Evolutionary conservation across 2,329 filamentous ascomycete genomes (phyloP).

Genomic region (Colletotrichum neosansevieriae): DNA sequence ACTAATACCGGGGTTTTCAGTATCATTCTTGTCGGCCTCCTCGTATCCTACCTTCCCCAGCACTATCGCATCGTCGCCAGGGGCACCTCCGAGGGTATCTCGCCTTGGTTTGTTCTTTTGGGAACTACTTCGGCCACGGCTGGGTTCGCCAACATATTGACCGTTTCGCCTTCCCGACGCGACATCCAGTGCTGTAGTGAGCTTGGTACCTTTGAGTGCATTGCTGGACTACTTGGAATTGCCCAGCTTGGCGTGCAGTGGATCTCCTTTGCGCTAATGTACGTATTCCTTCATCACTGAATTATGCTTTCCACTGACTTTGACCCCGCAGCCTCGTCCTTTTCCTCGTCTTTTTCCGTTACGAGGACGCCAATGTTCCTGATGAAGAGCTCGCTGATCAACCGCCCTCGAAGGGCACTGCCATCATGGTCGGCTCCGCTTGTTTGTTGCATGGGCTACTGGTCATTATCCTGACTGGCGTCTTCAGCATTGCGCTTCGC

Average conservation of each 20-base stretch:
- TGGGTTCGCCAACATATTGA: conserved; percentile 91
- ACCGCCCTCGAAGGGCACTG: conserved; percentile 80
- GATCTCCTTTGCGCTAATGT: conserved; percentile 94
- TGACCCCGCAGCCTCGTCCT: conserved; percentile 76
- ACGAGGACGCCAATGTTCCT: conserved; percentile 64
- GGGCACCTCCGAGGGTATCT: conserved; percentile 91
- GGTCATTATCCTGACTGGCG: conserved; percentile 74
- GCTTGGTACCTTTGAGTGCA: conserved; percentile 84
- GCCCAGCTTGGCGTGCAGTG: conserved; percentile 93
- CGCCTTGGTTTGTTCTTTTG: conserved; percentile 94
- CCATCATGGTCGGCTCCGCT: conserved; percentile 77
- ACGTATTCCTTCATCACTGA: conserved; percentile 50
- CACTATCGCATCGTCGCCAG: conserved; percentile 91
- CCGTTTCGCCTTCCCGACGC: conserved; percentile 82
- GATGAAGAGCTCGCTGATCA: conserved; percentile 63
- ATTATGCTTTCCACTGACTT: conserved; percentile 8
- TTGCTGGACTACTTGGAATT: conserved; percentile 87
- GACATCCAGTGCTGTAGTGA: conserved; percentile 90
- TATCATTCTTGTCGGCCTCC: conserved; percentile 86
- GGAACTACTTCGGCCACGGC: conserved; percentile 90
- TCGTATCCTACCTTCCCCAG: conserved; percentile 94
- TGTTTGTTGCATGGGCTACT: conserved; percentile 83
- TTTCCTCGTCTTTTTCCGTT: conserved; percentile 95
- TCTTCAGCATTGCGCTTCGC: conserved; percentile 74
- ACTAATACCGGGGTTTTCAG: conserved; percentile 48